Conservation (phyloP, 2,329 filamentous ascomycete genomes). For the Neoarthrinium moseri region DNA sequence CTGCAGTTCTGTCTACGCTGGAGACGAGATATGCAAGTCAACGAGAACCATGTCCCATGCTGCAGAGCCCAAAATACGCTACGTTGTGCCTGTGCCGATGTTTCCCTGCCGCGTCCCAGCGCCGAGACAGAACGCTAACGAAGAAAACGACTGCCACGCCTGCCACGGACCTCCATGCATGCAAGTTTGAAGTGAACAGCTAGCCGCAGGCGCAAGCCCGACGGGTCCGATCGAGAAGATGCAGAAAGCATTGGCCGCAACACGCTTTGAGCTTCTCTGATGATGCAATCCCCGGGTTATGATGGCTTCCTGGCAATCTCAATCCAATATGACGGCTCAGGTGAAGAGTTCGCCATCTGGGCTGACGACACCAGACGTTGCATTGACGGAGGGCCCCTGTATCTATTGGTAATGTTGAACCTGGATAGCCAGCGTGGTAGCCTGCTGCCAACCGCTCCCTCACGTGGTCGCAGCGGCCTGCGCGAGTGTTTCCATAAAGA, state of each 20-base stretch:
- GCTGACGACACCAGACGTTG: too few species aligned
- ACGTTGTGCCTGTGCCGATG: neutral
- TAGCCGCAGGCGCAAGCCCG: too few species aligned
- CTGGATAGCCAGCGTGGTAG: too few species aligned
- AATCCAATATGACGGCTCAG: neutral
- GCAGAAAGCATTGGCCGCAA: neutral
- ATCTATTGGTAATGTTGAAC: too few species aligned
- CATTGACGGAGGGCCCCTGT: too few species aligned
- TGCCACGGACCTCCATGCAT: too few species aligned
- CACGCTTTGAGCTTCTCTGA: neutral
- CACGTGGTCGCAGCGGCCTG: too few species aligned
- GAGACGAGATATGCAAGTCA: constrained; percentile 10
- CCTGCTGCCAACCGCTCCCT: too few species aligned
- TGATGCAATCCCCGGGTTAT: neutral
- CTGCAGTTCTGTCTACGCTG: neutral
- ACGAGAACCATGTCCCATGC: constrained; percentile 7
- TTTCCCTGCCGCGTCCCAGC: neutral
- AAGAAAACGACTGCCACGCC: constrained; percentile 1
- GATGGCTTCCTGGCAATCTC: too few species aligned
- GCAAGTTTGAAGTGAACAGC: too few species aligned
- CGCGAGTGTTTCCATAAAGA: too few species aligned
- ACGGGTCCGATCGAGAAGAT: too few species aligned
- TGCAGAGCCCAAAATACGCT: neutral
- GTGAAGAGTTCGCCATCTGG: neutral
- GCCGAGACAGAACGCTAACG: neutral